Evolutionary conservation across 2,329 filamentous ascomycete species (phyloP).

Genomic region (Apiospora koreana): DNA sequence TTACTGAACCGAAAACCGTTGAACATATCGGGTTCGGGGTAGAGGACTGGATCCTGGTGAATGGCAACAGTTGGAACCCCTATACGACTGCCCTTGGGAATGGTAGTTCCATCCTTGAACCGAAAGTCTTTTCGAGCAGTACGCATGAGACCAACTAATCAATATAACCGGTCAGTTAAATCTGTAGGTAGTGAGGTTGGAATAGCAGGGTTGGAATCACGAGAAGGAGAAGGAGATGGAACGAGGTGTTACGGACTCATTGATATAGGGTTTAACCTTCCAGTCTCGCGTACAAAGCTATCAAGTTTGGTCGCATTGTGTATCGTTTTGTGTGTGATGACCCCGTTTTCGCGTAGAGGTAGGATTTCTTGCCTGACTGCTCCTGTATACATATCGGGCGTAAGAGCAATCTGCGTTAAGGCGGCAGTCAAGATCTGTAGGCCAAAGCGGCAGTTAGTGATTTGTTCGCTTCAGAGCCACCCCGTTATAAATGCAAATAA

Average conservation of each 20-base stretch:
- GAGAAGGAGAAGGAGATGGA: neutral
- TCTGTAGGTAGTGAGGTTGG: neutral
- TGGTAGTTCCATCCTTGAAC: conserved; percentile 9
- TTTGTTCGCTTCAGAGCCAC: neutral
- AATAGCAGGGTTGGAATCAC: no score
- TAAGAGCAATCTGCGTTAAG: neutral
- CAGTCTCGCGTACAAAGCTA: conserved; percentile 8
- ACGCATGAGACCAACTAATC: conserved; percentile 10
- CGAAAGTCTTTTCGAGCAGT: conserved; percentile 3
- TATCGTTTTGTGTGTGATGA: neutral
- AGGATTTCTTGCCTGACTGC: neutral
- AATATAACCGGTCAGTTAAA: neutral
- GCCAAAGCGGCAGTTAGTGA: neutral
- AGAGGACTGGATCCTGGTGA: conserved; percentile 9
- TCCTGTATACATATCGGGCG: neutral
- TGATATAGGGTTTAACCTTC: neutral
- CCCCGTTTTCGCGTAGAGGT: neutral
- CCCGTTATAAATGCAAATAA: neutral
- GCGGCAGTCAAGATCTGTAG: neutral
- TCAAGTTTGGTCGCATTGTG: neutral
- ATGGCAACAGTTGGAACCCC: conserved; percentile 13
- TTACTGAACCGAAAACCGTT: conserved; percentile 13
- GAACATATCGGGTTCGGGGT: conserved; percentile 3
- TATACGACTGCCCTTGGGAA: conserved; percentile 11
- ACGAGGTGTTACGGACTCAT: neutral